Conservation (phyloP, 305 asterid genomes). For the Fraxinus dipetala region DNA sequence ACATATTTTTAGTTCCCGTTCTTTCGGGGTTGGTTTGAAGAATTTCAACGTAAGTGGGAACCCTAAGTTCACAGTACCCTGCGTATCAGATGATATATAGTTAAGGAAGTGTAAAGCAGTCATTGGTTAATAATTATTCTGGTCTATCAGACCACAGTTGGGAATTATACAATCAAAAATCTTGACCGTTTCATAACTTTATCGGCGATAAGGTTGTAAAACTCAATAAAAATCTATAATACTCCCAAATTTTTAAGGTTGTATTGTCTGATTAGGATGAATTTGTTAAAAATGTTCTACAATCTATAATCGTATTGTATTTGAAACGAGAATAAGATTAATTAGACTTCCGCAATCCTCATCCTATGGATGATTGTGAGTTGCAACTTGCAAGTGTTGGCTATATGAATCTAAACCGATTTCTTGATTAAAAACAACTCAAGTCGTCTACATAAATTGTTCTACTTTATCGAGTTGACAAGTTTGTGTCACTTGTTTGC, state of each 20-base stretch:
- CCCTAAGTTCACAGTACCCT: not conserved
- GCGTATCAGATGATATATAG: not conserved
- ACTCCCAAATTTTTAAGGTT: not conserved
- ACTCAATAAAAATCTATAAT: not conserved
- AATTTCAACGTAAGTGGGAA: not conserved
- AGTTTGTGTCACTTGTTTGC: not conserved
- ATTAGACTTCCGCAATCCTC: not conserved
- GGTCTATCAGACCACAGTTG: not conserved
- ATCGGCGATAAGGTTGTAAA: not conserved
- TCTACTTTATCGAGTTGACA: not conserved
- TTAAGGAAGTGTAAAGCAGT: not conserved
- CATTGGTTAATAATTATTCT: not conserved
- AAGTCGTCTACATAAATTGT: not conserved
- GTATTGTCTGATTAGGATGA: not conserved
- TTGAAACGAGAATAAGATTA: not conserved
- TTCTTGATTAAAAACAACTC: not conserved
- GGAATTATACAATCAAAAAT: not conserved
- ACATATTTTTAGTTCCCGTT: constrained; percentile 12
- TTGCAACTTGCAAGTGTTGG: not conserved
- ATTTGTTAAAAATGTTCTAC: not conserved
- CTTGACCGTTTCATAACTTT: not conserved
- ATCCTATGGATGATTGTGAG: not conserved
- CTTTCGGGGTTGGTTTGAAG: constrained; percentile 20
- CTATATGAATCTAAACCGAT: not conserved
- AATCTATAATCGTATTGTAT: not conserved